These are phyloP conservation scores for Colletotrichum caudatum DNA, from an alignment of 2,329 filamentous ascomycete genomes.

Conservation along the genomic window DNA sequence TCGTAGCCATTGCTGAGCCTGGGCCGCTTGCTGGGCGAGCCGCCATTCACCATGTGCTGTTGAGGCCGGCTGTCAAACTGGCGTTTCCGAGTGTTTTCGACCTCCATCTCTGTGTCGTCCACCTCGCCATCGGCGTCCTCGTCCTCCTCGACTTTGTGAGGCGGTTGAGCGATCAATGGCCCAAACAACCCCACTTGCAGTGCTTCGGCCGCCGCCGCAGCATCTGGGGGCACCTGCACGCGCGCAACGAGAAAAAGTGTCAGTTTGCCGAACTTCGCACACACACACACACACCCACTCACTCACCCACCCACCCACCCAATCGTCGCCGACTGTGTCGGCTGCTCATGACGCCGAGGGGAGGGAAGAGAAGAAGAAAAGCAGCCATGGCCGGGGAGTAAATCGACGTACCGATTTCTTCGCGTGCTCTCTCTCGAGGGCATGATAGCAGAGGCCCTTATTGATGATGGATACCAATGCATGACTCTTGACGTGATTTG, in stretches of 20 bases:
- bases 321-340: slow-evolving; percentile 33
- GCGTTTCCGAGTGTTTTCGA: slow-evolving; percentile 64
- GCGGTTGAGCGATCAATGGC: slow-evolving; percentile 62
- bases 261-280: slow-evolving; percentile 48
- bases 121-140: slow-evolving; percentile 52
- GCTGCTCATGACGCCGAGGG: slow-evolving; percentile 41
- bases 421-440: slow-evolving; percentile 67
- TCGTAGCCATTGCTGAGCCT: slow-evolving; percentile 73
- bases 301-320: slow-evolving; percentile 36
- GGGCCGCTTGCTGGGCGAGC: slow-evolving; percentile 69
- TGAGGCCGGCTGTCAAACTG: slow-evolving; percentile 58
- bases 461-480: slow-evolving; percentile 73
- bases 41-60: slow-evolving; percentile 60
- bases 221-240: slow-evolving; percentile 63
- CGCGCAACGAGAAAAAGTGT: slow-evolving; percentile 48
- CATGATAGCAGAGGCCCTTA: slow-evolving; percentile 72
- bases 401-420: slow-evolving; percentile 60
- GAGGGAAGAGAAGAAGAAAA: slow-evolving; percentile 39
- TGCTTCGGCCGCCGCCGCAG: slow-evolving; percentile 59
- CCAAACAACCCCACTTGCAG: slow-evolving; percentile 68
- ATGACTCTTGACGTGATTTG: slow-evolving; percentile 73
- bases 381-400: slow-evolving; percentile 25
- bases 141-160: slow-evolving; percentile 54
- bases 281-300: slow-evolving; percentile 11
- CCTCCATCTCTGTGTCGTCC: slow-evolving; percentile 54